Base-by-base conservation (phyloP, 495 filamentous ascomycete species). In the Aspergillus avenaceus region DNA sequence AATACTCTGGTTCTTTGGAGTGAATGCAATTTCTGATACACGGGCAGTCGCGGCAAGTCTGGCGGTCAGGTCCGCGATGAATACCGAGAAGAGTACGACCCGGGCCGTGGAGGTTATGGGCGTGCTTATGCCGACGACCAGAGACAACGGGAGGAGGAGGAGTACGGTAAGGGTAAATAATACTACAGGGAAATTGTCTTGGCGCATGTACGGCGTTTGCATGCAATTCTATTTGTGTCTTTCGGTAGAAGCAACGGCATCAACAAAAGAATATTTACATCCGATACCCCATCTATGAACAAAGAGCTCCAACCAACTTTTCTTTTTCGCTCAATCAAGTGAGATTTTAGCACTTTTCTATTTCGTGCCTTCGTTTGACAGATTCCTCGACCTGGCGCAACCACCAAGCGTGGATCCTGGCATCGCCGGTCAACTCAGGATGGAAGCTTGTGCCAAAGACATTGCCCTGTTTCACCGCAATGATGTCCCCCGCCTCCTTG, bases 401-500 rank as follows among this genome's bases (percentile, higher is more conserved):
- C 93, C 93, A 98, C 93, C 93, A 98, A 3, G 81, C 69, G 69
- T 98, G 93, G 58, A 97, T 97, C 58, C 93, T 77, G 50, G 81
- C 73, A 66, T 98, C 93, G 19, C 82, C 83, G 19, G 92, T 98
- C 61, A 98, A 67, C 66, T 98, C 95, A 0, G 95, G 93, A 61
- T 98, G 95, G 62, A 97, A 98, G 62, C 91, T 96, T 6, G 90
- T 97, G 5, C 90, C 95, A 52, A 98, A 91, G 1, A 96, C 89
- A 71, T 97, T 97, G 11, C 88, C 88, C 69, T 97, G 92, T 49
- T 80, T 77, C 37, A 98, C 88, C 7, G 93, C 93, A 41, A 98
- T 81, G 38, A 98, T 90, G 59, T 95, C 89, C 12, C 83, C 87
- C n/a, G 75, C 62, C 45, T 84, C 77, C 42, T 71, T 63, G 6